Percentiles rank a stretch among this genome's conserved stretches.
Conservation (phyloP, 768 basidiomycete species). For the Suillus placidus region DNA sequence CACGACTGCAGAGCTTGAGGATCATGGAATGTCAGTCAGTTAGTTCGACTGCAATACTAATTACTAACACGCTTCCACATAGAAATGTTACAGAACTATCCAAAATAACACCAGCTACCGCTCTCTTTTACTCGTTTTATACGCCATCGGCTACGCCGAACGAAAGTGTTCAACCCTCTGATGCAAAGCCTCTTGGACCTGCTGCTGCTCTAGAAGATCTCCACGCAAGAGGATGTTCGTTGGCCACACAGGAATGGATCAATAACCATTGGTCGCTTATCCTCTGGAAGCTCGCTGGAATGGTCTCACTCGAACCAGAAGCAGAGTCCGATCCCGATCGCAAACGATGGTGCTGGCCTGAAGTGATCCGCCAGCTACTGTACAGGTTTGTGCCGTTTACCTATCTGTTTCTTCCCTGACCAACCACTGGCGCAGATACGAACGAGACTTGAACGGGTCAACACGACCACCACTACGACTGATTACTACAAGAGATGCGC, state of each 20-base stretch:
- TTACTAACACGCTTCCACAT: conserved; percentile 12
- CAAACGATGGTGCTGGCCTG: conserved; percentile 80
- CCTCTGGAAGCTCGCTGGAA: conserved; percentile 93
- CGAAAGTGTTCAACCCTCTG: conserved; percentile 19
- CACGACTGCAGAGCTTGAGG: conserved; percentile 44
- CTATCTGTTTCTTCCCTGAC: neutral
- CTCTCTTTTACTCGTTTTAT: conserved; percentile 63
- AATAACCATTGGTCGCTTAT: conserved; percentile 90
- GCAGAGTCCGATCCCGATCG: conserved; percentile 46
- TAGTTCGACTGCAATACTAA: conserved; percentile 3
- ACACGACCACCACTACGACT: conserved; percentile 81
- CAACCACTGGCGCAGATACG: conserved; percentile 60
- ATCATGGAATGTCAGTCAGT: conserved; percentile 53
- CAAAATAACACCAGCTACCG: conserved; percentile 57
- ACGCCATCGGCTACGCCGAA: conserved; percentile 37
- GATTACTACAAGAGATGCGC: conserved; percentile 82
- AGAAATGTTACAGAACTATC: conserved; percentile 55
- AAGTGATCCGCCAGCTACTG: conserved; percentile 79
- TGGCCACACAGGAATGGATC: conserved; percentile 82
- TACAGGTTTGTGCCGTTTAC: conserved; percentile 63
- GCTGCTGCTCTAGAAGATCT: conserved; percentile 59
- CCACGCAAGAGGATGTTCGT: conserved; percentile 56
- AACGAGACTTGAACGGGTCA: conserved; percentile 79
- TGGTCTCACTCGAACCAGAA: conserved; percentile 74
- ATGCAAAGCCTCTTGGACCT: conserved; percentile 45